Evolutionary conservation across 176 grass and related monocot species (phyloP).

Genomic region (Ananas comosus): DNA sequence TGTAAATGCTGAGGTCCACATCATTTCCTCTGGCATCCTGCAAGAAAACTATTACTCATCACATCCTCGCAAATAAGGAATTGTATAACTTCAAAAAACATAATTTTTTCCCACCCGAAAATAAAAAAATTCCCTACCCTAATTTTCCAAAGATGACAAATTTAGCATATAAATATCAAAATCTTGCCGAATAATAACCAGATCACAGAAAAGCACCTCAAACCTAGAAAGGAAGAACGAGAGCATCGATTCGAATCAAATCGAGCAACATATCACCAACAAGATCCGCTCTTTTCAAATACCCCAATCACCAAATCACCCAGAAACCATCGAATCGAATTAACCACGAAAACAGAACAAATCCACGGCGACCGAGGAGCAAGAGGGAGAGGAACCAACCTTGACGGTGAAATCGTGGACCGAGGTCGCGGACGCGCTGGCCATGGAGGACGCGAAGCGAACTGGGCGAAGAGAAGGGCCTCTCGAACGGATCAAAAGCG

Average conservation of each 20-base stretch:
- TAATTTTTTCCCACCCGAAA: not conserved
- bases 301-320: no score
- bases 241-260: no score
- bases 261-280: no score
- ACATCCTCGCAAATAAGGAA: constrained; percentile 1
- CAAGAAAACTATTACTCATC: not conserved
- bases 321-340: not conserved
- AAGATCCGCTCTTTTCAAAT: no score
- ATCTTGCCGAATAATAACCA: not conserved
- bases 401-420: constrained; percentile 92
- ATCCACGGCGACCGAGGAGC: no score
- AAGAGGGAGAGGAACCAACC: constrained; percentile 26
- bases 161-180: no score
- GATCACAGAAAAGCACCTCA: not conserved
- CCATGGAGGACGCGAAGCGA: constrained; percentile 33
- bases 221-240: no score
- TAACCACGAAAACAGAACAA: not conserved
- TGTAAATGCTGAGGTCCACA: constrained; percentile 85
- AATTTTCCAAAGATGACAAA: no score
- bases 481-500: no score
- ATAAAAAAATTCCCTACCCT: no score
- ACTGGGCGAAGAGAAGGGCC: constrained; percentile 1
- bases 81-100: not conserved
- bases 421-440: constrained; percentile 52
- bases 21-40: constrained; percentile 87